These are phyloP conservation scores for Phoma sp. DNA, from an alignment of 2,329 filamentous ascomycete genomes.

Conservation along the genomic window DNA sequence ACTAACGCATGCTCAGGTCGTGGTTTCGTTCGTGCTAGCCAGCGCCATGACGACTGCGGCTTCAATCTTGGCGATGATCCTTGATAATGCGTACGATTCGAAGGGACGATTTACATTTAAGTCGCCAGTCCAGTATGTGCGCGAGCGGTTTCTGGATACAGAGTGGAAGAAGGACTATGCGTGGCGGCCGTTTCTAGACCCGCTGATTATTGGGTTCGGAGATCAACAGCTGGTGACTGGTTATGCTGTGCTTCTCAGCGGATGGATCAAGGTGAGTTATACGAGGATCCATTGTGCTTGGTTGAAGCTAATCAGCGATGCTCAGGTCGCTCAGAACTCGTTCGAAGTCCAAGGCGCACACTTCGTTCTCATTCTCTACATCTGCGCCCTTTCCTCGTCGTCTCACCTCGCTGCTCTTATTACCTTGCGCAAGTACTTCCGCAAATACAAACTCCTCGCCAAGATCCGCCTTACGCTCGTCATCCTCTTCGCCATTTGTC, in stretches of 20 bases:
- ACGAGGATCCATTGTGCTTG: background rate
- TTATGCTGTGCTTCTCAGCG: conserved; percentile 41
- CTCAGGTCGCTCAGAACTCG: conserved; percentile 33
- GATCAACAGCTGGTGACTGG: conserved; percentile 45
- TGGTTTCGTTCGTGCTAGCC: conserved; percentile 39
- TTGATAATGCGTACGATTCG: conserved; percentile 38
- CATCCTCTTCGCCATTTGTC: conserved; percentile 36
- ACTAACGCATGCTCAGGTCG: conserved; percentile 31
- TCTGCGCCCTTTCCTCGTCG: conserved; percentile 40
- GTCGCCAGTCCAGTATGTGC: conserved; percentile 32
- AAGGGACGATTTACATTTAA: conserved; percentile 33
- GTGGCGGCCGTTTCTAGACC: conserved; percentile 41
- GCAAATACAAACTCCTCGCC: conserved; percentile 38
- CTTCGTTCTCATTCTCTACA: conserved; percentile 43
- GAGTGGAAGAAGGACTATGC: conserved; percentile 42
- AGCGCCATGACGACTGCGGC: conserved; percentile 41
- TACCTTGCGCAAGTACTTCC: conserved; percentile 42
- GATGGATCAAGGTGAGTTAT: conserved; percentile 37
- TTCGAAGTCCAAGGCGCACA: conserved; percentile 39
- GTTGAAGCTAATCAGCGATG: background rate
- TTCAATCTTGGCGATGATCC: conserved; percentile 43
- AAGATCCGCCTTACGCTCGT: conserved; percentile 38
- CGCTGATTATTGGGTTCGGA: conserved; percentile 41
- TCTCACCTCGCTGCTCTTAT: conserved; percentile 44
- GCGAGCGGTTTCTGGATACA: conserved; percentile 33